Percentiles rank a stretch among this genome's conserved stretches.
Conservation (phyloP, 805 yeast species). For the Jamesozyma gamospora region DNA sequence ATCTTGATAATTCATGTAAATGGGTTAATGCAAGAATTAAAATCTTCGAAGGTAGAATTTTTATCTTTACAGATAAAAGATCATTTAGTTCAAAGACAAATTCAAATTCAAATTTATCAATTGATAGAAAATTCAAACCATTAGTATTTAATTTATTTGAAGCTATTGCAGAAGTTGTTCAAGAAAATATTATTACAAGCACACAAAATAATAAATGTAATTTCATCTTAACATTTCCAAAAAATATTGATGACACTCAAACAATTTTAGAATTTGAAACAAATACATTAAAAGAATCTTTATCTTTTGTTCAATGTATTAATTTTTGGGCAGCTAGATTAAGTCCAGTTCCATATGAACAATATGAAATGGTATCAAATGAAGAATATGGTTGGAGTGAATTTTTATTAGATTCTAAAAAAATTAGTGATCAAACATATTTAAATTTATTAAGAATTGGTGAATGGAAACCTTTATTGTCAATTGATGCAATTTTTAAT, state of each 20-base stretch:
- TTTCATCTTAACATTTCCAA: conserved; percentile 20
- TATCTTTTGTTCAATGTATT: conserved; percentile 62
- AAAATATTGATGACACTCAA: conserved; percentile 15
- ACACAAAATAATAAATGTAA: conserved; percentile 8
- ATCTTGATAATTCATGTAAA: conserved; percentile 12
- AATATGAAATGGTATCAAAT: conserved; percentile 58
- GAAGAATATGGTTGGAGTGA: conserved; percentile 74
- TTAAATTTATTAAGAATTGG: conserved; percentile 2
- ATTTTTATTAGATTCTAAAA: conserved; percentile 7
- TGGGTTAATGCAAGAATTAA: conserved; percentile 18
- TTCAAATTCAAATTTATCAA: not conserved
- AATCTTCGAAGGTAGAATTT: conserved; percentile 22
- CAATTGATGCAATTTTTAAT: conserved; percentile 15
- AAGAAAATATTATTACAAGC: conserved; percentile 21
- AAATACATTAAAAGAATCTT: conserved; percentile 56
- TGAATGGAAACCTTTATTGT: conserved; percentile 19
- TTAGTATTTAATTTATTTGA: conserved; percentile 21
- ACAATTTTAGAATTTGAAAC: conserved; percentile 51
- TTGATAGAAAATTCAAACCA: not conserved
- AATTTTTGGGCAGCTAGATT: conserved; percentile 87
- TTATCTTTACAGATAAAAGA: conserved; percentile 9
- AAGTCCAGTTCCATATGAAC: conserved; percentile 64
- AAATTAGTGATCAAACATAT: not conserved
- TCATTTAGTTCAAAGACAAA: not conserved
- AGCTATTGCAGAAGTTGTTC: conserved; percentile 20